Conservation (phyloP, 345 rosid genomes). For the Syzygium jambos region DNA sequence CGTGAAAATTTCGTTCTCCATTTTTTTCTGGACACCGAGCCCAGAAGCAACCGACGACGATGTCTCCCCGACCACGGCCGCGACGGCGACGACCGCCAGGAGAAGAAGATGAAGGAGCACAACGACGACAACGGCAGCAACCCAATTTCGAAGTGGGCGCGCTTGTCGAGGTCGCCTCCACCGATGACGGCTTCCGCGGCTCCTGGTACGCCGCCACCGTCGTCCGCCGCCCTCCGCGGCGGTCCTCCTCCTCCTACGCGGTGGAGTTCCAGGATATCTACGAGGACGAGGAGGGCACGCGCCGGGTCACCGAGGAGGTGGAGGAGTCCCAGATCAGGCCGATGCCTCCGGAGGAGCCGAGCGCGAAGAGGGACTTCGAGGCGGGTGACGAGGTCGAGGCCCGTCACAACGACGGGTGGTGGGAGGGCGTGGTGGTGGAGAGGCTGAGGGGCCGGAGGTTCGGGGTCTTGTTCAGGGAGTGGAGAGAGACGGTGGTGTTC, state of each 20-base stretch:
- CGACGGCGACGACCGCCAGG: not conserved
- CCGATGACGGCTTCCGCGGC: conserved; percentile 65
- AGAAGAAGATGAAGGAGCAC: not conserved
- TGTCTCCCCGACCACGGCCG: not conserved
- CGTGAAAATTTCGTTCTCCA: not conserved
- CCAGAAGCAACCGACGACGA: not conserved
- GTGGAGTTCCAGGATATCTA: conserved; percentile 32
- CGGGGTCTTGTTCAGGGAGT: conserved; percentile 45
- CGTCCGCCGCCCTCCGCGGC: conserved; percentile 5
- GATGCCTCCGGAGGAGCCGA: conserved; percentile 43
- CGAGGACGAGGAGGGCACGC: conserved; percentile 36
- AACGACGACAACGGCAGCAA: not conserved
- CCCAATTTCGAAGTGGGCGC: not conserved
- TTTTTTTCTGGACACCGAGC: not conserved
- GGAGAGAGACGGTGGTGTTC: conserved; percentile 52
- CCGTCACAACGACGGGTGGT: conserved; percentile 70
- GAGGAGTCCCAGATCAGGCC: conserved; percentile 36
- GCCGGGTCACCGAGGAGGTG: conserved; percentile 32
- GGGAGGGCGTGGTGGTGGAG: conserved; percentile 74
- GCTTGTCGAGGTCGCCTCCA: conserved; percentile 52
- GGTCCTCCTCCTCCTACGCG: not conserved
- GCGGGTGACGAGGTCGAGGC: conserved; percentile 67
- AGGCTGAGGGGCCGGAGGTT: conserved; percentile 40
- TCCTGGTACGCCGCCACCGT: conserved; percentile 56
- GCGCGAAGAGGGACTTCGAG: conserved; percentile 15